A percentile compares a stretch with the other conserved stretches of the same genome.
These are phyloP conservation scores for Sclerotinia trifoliorum DNA, from an alignment of 2,329 filamentous ascomycete species.

Conservation along the genomic window DNA sequence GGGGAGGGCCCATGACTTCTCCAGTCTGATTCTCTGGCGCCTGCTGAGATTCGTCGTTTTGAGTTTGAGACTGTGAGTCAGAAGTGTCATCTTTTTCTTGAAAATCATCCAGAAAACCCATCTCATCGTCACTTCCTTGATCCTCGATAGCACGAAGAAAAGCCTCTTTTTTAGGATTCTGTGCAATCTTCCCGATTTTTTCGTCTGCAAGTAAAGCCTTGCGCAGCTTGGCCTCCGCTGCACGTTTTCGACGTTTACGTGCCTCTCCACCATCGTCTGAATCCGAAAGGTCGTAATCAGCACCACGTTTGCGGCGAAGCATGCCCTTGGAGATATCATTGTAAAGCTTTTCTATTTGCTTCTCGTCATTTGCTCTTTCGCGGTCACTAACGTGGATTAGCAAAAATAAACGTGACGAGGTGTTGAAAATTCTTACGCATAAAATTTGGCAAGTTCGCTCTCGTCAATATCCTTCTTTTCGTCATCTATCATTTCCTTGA, in stretches of 20 bases:
- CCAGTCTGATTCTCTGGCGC: constrained; percentile 54
- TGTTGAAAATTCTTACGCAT: constrained; percentile 66
- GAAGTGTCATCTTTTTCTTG: constrained; percentile 44
- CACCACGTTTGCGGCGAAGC: constrained; percentile 76
- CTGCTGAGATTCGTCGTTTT: constrained; percentile 37
- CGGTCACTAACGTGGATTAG: constrained; percentile 58
- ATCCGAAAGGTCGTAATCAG: constrained; percentile 83
- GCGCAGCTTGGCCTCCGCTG: constrained; percentile 88
- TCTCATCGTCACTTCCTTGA: constrained; percentile 69
- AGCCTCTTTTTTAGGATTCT: constrained; percentile 83
- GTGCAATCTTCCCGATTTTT: constrained; percentile 83
- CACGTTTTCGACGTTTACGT: constrained; percentile 74
- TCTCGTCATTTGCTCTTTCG: constrained; percentile 77
- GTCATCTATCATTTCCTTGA: constrained; percentile 90
- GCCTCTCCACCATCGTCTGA: constrained; percentile 84
- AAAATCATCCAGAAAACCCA: constrained; percentile 67
- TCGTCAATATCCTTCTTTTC: constrained; percentile 76
- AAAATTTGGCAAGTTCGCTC: constrained; percentile 78
- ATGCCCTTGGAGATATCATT: constrained; percentile 89
- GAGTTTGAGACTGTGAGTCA: constrained; percentile 44
- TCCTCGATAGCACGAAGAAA: constrained; percentile 92
- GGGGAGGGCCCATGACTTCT: constrained; percentile 34
- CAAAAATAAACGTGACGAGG: background rate
- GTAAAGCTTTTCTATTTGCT: constrained; percentile 85
- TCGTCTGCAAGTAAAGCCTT: constrained; percentile 86